A percentile compares a stretch with the other conserved stretches of the same genome.
These are phyloP conservation scores for Cordyceps militaris DNA, from an alignment of 2,329 filamentous ascomycete species.

Conservation along the genomic window DNA sequence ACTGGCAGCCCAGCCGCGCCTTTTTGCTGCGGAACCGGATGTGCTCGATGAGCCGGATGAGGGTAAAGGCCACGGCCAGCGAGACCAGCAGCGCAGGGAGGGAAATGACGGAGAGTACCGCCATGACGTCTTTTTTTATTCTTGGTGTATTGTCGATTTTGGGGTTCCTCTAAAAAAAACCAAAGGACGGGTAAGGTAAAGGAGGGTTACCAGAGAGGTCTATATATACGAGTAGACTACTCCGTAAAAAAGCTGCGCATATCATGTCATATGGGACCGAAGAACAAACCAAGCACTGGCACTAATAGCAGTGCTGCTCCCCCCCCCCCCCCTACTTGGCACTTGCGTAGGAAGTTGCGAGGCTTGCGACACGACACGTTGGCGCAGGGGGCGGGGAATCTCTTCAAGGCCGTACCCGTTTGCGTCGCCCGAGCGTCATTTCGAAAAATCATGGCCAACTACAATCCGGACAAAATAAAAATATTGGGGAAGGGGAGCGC, in stretches of 20 bases:
- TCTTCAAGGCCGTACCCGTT: not conserved
- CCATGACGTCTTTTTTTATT: not conserved
- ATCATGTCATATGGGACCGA: too few species aligned
- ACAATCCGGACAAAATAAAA: too few species aligned
- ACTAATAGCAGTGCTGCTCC: too few species aligned
- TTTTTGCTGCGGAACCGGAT: not conserved
- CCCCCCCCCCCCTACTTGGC: too few species aligned
- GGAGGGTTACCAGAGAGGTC: not conserved
- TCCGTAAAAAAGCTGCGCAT: too few species aligned
- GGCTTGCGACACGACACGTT: not conserved
- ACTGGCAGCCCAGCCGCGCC: slow-evolving; percentile 17
- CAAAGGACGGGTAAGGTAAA: too few species aligned
- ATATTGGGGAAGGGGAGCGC: not conserved
- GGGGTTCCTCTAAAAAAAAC: not conserved
- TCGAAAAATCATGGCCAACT: not conserved
- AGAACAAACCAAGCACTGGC: too few species aligned
- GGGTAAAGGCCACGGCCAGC: not conserved
- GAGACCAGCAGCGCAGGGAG: slow-evolving; percentile 6
- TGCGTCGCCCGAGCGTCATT: not conserved
- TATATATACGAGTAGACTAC: too few species aligned
- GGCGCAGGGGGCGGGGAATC: slow-evolving; percentile 5
- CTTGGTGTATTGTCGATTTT: not conserved
- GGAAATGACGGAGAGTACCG: slow-evolving; percentile 3
- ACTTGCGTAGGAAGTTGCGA: too few species aligned
- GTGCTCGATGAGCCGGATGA: not conserved